Percentiles rank a stretch among this genome's conserved stretches.
These are phyloP conservation scores for Alternaria solani DNA, from an alignment of 2,329 filamentous ascomycete species.

Conservation along the genomic window DNA sequence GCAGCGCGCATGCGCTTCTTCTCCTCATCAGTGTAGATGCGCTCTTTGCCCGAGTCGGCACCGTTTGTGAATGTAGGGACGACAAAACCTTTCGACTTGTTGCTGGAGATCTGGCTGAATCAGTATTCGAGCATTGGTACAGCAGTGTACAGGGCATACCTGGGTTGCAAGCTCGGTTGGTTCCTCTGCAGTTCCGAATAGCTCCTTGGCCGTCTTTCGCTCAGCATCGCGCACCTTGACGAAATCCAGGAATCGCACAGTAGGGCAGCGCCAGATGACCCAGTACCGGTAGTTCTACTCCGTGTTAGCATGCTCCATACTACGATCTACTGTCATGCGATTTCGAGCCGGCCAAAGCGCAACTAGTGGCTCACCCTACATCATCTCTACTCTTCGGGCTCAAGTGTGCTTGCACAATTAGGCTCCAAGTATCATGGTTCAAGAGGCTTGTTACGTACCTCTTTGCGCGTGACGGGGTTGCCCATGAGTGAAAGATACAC, in stretches of 20 bases:
- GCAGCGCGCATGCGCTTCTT: conserved; percentile 83
- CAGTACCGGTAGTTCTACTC: conserved; percentile 87
- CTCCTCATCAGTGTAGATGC: conserved; percentile 85
- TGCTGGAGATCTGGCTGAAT: conserved; percentile 72
- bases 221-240: conserved; percentile 89
- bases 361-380: background rate
- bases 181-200: conserved; percentile 82
- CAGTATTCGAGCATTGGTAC: conserved; percentile 36
- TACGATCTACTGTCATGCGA: background rate
- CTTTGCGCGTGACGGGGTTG: conserved; percentile 90
- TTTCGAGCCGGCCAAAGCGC: background rate
- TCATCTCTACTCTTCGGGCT: conserved; percentile 6
- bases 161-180: conserved; percentile 76
- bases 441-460: conserved; percentile 64
- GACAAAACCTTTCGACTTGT: conserved; percentile 81
- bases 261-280: conserved; percentile 86
- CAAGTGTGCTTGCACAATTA: conserved; percentile 29
- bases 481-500: conserved; percentile 83
- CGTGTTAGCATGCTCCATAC: conserved; percentile 16
- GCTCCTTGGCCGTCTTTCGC: conserved; percentile 74
- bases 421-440: conserved; percentile 14
- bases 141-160: conserved; percentile 1
- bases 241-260: conserved; percentile 90
- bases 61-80: conserved; percentile 55
- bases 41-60: conserved; percentile 59